Base-by-base conservation (phyloP, 345 rosid genomes). In the Brassica rapa region DNA sequence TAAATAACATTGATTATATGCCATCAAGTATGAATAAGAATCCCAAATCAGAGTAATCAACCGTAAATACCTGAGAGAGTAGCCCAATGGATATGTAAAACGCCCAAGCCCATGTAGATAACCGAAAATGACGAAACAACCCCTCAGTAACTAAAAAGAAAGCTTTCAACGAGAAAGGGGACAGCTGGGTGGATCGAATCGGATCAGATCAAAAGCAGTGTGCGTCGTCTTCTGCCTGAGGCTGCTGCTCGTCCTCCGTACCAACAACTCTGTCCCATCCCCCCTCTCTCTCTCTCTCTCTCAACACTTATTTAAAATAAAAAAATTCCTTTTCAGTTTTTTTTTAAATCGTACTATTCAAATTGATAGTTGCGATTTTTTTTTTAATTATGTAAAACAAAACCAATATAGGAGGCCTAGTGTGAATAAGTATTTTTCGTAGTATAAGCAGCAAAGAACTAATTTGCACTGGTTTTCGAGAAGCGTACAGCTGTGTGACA, bases 151-250 rank as follows among this genome's bases (percentile, higher is more conserved):
- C 81, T 59, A 78, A 33, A 21, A 4, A 25, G 66, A 71, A 51
- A 6, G 3, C 14, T 21, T 3, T 72, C 46, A 78, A 72, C 82
- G 77, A 78, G 56, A 59, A 29, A n/a, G 41, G 53, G 51, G 75
- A 77, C 76, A 78, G 61, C 19, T 37, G 61, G 60, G 12, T 60
- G 2, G n/a, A 71, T 55, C 66, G 74, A 77, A 78, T 78, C 81
- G 66, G 81, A 70, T 77, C 59, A 62, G 80, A 78, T 77, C 57
- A 75, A 27, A 53, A 63, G 59, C 71, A 77, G 72, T 4, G 60
- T 16, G 76, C 70, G 64, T 77, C 80, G 74, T 72, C 70, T 77
- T 76, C 71, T 70, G 75, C 81, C 76, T 77, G 66, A 71, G 66
- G 49, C 63, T 60, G 37, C 77, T 65, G 73, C 80, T 62, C 80